Percentiles rank a stretch among this genome's conserved stretches.
Conservation (phyloP, 2,329 filamentous ascomycete genomes). For the Penicillium sp. region DNA sequence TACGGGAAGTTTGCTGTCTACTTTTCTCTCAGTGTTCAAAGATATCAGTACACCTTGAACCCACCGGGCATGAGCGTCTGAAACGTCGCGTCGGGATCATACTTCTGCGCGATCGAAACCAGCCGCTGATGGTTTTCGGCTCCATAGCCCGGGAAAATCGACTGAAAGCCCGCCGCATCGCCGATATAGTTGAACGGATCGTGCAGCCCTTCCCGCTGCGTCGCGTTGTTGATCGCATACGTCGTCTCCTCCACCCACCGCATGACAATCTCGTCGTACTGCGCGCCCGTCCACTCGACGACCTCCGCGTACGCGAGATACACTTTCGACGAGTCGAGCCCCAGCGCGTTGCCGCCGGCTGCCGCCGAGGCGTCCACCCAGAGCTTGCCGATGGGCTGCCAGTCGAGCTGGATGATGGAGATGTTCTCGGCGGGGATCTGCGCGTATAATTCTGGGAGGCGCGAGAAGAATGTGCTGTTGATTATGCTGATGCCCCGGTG, state of each 20-base stretch:
- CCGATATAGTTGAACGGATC: constrained; percentile 43
- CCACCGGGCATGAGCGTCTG: constrained; percentile 45
- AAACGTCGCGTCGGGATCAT: constrained; percentile 44
- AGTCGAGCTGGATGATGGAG: constrained; percentile 48
- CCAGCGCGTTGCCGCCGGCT: constrained; percentile 34
- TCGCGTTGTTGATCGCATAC: constrained; percentile 35
- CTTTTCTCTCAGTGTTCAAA: background rate
- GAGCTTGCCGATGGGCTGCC: constrained; percentile 42
- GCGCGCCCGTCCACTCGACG: constrained; percentile 39
- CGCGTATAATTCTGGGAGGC: constrained; percentile 45
- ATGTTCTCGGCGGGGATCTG: constrained; percentile 41
- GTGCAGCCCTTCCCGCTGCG: constrained; percentile 30
- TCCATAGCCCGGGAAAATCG: constrained; percentile 42
- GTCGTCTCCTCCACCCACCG: constrained; percentile 39
- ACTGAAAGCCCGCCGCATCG: constrained; percentile 43
- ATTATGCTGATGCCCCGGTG: constrained; percentile 44
- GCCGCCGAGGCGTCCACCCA: constrained; percentile 39
- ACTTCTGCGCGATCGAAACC: constrained; percentile 37
- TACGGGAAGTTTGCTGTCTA: background rate
- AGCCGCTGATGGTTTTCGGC: constrained; percentile 37
- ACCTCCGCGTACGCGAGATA: constrained; percentile 47
- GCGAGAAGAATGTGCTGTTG: constrained; percentile 45
- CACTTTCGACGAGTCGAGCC: constrained; percentile 37
- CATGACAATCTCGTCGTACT: constrained; percentile 36
- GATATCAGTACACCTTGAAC: constrained; percentile 41